phyloP scores from a whole-genome alignment of 805 yeast genomes.

The Saturnispora halmiae region DNA sequence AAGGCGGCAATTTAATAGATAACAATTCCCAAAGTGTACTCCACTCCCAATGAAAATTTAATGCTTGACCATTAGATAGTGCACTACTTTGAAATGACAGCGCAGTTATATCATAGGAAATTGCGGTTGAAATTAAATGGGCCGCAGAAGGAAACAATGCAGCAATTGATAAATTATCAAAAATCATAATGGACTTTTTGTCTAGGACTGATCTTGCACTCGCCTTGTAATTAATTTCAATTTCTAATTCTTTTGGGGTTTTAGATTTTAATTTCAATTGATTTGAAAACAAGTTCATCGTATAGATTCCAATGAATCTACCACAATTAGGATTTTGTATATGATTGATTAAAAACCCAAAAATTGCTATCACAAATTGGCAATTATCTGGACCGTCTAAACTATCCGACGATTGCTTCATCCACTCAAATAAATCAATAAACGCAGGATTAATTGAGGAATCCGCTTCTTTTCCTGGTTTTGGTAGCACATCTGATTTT shows the following conservation, averaged over 20 bases:
- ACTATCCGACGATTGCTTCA: constrained; percentile 32
- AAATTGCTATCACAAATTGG: constrained; percentile 43
- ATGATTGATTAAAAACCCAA: constrained; percentile 37
- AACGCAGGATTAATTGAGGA: constrained; percentile 21
- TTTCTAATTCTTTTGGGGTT: constrained; percentile 18
- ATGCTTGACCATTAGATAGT: background rate
- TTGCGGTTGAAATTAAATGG: constrained; percentile 15
- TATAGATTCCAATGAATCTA: constrained; percentile 20
- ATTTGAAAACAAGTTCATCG: constrained; percentile 18
- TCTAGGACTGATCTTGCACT: constrained; percentile 44
- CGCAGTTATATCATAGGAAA: constrained; percentile 21
- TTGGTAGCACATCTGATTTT: constrained; percentile 7
- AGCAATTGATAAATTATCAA: constrained; percentile 19
- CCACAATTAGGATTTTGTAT: constrained; percentile 20
- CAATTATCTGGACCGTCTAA: constrained; percentile 42
- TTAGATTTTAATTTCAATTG: constrained; percentile 17
- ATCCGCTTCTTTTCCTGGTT: constrained; percentile 10
- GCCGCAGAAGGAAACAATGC: constrained; percentile 16
- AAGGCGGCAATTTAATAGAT: constrained; percentile 3
- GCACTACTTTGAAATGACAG: constrained; percentile 17
- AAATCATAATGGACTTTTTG: constrained; percentile 29
- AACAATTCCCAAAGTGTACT: constrained; percentile 7
- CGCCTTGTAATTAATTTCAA: constrained; percentile 33
- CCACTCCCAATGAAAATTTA: constrained; percentile 7
- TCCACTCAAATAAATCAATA: constrained; percentile 49